Conservation (phyloP, 2,329 filamentous ascomycete genomes). For the Fusarium phyllophilum region DNA sequence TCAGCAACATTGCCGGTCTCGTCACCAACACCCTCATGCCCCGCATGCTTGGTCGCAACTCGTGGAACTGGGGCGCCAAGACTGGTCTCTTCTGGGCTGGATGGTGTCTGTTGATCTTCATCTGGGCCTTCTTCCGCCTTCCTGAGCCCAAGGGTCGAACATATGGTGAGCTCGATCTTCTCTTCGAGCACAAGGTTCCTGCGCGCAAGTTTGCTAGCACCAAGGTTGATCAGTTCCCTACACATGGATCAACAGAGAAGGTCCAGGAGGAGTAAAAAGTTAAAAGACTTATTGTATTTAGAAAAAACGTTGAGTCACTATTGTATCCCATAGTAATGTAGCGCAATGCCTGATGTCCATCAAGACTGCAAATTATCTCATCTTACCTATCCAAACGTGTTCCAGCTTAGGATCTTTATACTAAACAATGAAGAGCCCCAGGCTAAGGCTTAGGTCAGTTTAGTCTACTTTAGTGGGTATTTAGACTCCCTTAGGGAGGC, state of each 20-base stretch:
- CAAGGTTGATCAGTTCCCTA: slow-evolving; percentile 38
- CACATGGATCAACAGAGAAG: slow-evolving; percentile 3
- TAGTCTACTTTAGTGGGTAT: neutral
- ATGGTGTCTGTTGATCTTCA: slow-evolving; percentile 55
- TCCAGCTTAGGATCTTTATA: neutral
- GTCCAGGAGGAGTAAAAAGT: neutral
- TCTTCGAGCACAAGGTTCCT: slow-evolving; percentile 59
- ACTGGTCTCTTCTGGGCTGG: slow-evolving; percentile 58
- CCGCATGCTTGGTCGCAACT: slow-evolving; percentile 56
- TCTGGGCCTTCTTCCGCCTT: slow-evolving; percentile 64
- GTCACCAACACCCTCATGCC: slow-evolving; percentile 57
- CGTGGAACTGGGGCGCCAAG: slow-evolving; percentile 60
- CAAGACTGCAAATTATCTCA: neutral
- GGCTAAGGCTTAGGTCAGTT: neutral
- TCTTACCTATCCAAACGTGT: too few relatives aligned
- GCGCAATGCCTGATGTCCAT: neutral
- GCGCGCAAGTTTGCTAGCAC: slow-evolving; percentile 54
- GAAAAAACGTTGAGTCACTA: neutral
- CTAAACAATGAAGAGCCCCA: neutral
- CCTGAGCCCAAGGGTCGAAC: slow-evolving; percentile 65
- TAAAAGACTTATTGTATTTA: neutral
- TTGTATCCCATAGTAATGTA: neutral
- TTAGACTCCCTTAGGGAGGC: neutral
- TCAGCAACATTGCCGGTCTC: slow-evolving; percentile 61
- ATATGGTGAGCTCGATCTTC: slow-evolving; percentile 64